Percentiles rank a stretch among this genome's conserved stretches.
These are phyloP conservation scores for Henckelia pumila DNA, from an alignment of 257 asterid species.

Conservation along the genomic window DNA sequence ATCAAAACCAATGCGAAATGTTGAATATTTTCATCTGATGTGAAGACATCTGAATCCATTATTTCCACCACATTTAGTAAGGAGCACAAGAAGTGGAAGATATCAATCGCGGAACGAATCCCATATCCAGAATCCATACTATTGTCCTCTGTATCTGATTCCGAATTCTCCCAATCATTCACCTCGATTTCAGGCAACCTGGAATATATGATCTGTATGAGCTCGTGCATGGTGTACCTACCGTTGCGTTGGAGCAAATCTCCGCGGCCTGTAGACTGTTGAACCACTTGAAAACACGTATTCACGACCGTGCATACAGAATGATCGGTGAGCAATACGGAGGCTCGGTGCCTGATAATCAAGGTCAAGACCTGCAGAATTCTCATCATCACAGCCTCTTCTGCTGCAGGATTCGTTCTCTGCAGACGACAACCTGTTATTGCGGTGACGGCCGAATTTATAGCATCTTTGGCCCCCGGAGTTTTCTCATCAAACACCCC, in stretches of 20 bases:
- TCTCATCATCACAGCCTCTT: constrained; percentile 83
- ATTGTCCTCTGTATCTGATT: constrained; percentile 80
- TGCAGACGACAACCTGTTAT: constrained; percentile 71
- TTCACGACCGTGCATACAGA: constrained; percentile 77
- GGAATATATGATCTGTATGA: constrained; percentile 61
- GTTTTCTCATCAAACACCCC: constrained; percentile 62
- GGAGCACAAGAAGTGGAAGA: constrained; percentile 89
- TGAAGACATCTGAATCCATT: constrained; percentile 52
- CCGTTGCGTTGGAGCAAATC: constrained; percentile 87
- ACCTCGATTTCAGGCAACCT: constrained; percentile 78
- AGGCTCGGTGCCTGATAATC: constrained; percentile 66
- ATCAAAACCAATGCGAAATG: constrained; percentile 70
- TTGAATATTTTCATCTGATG: constrained; percentile 64
- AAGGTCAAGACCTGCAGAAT: constrained; percentile 64
- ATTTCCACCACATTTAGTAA: constrained; percentile 72
- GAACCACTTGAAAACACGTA: constrained; percentile 90
- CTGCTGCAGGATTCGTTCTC: constrained; percentile 63
- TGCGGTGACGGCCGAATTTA: constrained; percentile 52
- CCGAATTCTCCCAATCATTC: constrained; percentile 75
- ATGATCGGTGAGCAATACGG: constrained; percentile 66
- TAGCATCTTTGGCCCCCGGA: constrained; percentile 56
- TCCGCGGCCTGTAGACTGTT: constrained; percentile 65
- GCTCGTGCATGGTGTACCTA: constrained; percentile 78
- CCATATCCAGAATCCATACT: constrained; percentile 72
- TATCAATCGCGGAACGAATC: constrained; percentile 69